A percentile compares a stretch with the other conserved stretches of the same genome.
Evolutionary conservation across 1,139 yeast species (phyloP).

Genomic region (Lodderomyces theae): DNA sequence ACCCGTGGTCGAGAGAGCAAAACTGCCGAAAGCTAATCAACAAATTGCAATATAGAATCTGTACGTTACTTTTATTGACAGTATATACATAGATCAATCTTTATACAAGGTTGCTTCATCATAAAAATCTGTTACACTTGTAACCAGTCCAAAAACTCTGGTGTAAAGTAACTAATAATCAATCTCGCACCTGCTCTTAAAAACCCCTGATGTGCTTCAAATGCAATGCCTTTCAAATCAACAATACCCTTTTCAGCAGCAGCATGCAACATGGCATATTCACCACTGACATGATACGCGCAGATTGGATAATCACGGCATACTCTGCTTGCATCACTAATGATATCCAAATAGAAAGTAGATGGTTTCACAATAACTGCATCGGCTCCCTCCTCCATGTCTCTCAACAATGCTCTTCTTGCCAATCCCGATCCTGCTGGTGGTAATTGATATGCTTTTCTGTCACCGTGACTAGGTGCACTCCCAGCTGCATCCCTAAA

Average conservation of each 20-base stretch:
- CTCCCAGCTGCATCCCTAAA: conserved; percentile 97
- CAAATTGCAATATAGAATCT: conserved; percentile 16
- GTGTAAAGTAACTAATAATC: conserved; percentile 89
- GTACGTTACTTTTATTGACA: background rate
- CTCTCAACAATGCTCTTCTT: conserved; percentile 83
- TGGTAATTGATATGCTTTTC: conserved; percentile 92
- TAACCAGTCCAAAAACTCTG: conserved; percentile 94
- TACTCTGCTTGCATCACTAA: conserved; percentile 80
- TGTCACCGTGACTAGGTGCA: conserved; percentile 84
- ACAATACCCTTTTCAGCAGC: conserved; percentile 96
- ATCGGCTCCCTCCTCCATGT: conserved; percentile 90
- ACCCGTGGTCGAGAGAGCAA: conserved; percentile 12
- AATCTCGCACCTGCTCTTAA: conserved; percentile 95
- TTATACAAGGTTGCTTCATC: background rate
- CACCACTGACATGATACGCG: conserved; percentile 97
- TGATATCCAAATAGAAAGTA: conserved; percentile 87
- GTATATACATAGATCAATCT: background rate
- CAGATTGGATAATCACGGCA: conserved; percentile 86
- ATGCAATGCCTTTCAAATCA: conserved; percentile 85
- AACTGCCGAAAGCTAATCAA: conserved; percentile 17
- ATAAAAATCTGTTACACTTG: conserved; percentile 24
- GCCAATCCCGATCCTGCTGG: conserved; percentile 93
- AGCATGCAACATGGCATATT: conserved; percentile 96
- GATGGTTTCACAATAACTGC: conserved; percentile 97
- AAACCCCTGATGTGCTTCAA: conserved; percentile 88